Conservation (phyloP, 805 yeast species). For the Saccharomycopsis sp. region DNA sequence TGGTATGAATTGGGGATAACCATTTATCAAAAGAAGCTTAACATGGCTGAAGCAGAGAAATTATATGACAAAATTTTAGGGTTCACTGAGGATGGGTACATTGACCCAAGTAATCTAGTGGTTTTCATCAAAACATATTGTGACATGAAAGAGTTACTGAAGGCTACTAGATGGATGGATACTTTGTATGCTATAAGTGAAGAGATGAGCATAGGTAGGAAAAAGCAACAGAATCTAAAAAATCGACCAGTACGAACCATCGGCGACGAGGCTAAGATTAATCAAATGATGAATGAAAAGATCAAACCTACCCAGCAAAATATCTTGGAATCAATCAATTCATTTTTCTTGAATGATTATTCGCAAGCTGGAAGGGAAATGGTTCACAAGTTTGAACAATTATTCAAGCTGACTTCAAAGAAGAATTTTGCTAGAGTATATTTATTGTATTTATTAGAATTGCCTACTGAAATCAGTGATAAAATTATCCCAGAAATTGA, state of each 20-base stretch:
- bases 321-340: not conserved
- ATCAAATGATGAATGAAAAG: not conserved
- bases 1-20: constrained; percentile 47
- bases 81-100: constrained; percentile 27
- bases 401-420: not conserved
- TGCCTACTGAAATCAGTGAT: constrained; percentile 1
- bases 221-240: too few relatives aligned
- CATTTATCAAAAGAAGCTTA: constrained; percentile 31
- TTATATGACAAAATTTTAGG: constrained; percentile 27
- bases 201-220: too few relatives aligned
- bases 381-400: not conserved
- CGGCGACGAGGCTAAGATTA: not conserved
- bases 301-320: not conserved
- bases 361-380: not conserved
- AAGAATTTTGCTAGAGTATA: not conserved
- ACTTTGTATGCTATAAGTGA: constrained; percentile 17
- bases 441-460: not conserved
- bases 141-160: constrained; percentile 23
- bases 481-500: not conserved
- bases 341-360: not conserved
- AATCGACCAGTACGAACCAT: not conserved
- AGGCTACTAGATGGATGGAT: constrained; percentile 31
- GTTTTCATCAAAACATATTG: constrained; percentile 32
- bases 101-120: constrained; percentile 33
- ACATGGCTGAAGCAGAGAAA: constrained; percentile 32